These are phyloP conservation scores for Chalciporus sphaerocephalus DNA, from an alignment of 768 basidiomycete genomes.

Conservation along the genomic window DNA sequence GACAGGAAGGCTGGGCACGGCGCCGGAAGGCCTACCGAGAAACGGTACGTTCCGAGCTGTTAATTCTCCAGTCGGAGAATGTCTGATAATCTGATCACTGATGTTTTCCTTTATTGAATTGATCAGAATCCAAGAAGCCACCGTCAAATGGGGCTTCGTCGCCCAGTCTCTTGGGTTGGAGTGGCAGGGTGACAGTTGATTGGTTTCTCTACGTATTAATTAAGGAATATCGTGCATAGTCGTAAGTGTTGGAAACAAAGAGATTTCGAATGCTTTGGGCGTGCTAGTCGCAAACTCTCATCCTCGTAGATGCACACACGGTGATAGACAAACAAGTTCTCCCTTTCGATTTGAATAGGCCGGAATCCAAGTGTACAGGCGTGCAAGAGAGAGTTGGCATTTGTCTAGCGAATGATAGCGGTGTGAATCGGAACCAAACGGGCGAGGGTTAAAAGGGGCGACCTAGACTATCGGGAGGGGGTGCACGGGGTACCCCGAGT, in stretches of 20 bases:
- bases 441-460: constrained; percentile 14
- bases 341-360: too few species aligned
- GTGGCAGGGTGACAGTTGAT: constrained; percentile 26
- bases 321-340: too few species aligned
- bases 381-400: constrained; percentile 4
- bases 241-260: too few species aligned
- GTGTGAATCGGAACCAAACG: not conserved
- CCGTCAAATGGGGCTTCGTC: constrained; percentile 76
- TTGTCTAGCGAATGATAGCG: constrained; percentile 5
- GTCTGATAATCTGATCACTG: constrained; percentile 10
- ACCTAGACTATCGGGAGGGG: too few species aligned
- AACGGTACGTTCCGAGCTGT: constrained; percentile 41
- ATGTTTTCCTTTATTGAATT: constrained; percentile 1
- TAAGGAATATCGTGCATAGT: too few species aligned
- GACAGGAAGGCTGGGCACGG: constrained; percentile 82
- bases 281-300: too few species aligned
- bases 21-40: constrained; percentile 71
- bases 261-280: too few species aligned
- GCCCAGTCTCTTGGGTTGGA: constrained; percentile 58
- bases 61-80: not conserved
- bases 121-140: constrained; percentile 65
- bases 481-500: too few species aligned
- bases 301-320: not conserved
- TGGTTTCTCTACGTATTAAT: not conserved
- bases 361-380: not conserved